Conservation (phyloP, 2,329 filamentous ascomycete species). For the Mycocentrospora acerina region DNA sequence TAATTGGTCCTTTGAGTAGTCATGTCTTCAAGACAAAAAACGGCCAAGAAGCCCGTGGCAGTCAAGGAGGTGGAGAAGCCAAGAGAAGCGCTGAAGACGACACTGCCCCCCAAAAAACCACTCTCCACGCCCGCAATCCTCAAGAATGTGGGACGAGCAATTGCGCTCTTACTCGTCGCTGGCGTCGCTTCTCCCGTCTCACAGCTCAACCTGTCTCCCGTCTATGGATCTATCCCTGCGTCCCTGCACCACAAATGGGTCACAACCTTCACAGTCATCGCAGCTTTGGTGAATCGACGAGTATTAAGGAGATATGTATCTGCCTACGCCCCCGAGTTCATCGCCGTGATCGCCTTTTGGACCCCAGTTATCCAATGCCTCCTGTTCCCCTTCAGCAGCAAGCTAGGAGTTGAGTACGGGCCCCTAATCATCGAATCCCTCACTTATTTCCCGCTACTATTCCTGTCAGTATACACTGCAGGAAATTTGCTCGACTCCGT, state of each 20-base stretch:
- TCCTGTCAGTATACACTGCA: constrained; percentile 44
- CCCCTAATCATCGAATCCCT: constrained; percentile 73
- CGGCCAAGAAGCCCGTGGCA: constrained; percentile 38
- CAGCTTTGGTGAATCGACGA: constrained; percentile 71
- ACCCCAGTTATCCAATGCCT: constrained; percentile 72
- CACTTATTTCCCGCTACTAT: constrained; percentile 61
- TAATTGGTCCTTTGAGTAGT: constrained; percentile 2
- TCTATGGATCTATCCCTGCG: constrained; percentile 83
- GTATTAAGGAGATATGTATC: constrained; percentile 54
- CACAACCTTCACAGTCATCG: constrained; percentile 66
- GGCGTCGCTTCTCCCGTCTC: constrained; percentile 70
- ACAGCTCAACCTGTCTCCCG: constrained; percentile 75
- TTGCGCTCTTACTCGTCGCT: constrained; percentile 55
- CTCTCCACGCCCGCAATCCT: constrained; percentile 25
- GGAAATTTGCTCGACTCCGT: constrained; percentile 61
- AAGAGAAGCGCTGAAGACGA: constrained; percentile 8
- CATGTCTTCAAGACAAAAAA: constrained; percentile 39
- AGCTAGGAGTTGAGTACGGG: constrained; percentile 69
- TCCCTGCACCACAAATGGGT: constrained; percentile 68
- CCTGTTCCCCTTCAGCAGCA: constrained; percentile 66
- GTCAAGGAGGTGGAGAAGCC: constrained; percentile 27
- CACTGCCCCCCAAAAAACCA: constrained; percentile 21
- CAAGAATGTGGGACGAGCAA: constrained; percentile 36
- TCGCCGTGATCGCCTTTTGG: constrained; percentile 75
- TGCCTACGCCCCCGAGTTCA: constrained; percentile 52